A percentile compares a stretch with the other conserved stretches of the same genome.
Conservation (phyloP, 2,329 filamentous ascomycete genomes). For the Pseudocercospora musae region DNA sequence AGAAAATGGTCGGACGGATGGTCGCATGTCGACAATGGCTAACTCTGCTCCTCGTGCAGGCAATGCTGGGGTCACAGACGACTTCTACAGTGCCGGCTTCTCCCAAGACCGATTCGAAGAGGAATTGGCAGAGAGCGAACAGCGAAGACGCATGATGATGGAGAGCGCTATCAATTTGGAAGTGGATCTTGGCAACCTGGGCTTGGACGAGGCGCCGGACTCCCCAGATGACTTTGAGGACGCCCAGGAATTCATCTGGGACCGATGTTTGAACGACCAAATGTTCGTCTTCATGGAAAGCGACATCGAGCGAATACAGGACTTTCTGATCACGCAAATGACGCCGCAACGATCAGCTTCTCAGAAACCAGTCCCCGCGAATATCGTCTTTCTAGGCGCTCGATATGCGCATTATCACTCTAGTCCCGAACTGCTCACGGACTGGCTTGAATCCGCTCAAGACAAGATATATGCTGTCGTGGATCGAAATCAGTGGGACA, state of each 20-base stretch:
- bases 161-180: slow-evolving; percentile 96
- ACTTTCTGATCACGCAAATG: slow-evolving; percentile 98
- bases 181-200: slow-evolving; percentile 91
- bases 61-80: slow-evolving; percentile 73
- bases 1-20: background rate
- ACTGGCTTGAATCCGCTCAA: slow-evolving; percentile 80
- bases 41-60: slow-evolving; percentile 32
- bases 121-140: slow-evolving; percentile 93
- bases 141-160: slow-evolving; percentile 97
- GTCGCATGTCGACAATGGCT: background rate
- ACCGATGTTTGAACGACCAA: slow-evolving; percentile 88
- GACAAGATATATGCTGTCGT: slow-evolving; percentile 96
- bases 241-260: slow-evolving; percentile 93
- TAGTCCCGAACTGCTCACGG: slow-evolving; percentile 75
- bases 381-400: slow-evolving; percentile 92
- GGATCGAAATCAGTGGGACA: slow-evolving; percentile 96
- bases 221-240: slow-evolving; percentile 84
- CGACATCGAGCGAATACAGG: slow-evolving; percentile 85
- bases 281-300: slow-evolving; percentile 99
- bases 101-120: slow-evolving; percentile 94
- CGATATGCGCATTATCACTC: slow-evolving; percentile 97
- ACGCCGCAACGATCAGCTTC: slow-evolving; percentile 89
- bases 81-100: slow-evolving; percentile 92
- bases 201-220: slow-evolving; percentile 92
- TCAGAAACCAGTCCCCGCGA: slow-evolving; percentile 97